A percentile compares a stretch with the other conserved stretches of the same genome.
These are phyloP conservation scores for Dillenia turbinata DNA, from an alignment of 164 flowering plant genomes.

Conservation along the genomic window DNA sequence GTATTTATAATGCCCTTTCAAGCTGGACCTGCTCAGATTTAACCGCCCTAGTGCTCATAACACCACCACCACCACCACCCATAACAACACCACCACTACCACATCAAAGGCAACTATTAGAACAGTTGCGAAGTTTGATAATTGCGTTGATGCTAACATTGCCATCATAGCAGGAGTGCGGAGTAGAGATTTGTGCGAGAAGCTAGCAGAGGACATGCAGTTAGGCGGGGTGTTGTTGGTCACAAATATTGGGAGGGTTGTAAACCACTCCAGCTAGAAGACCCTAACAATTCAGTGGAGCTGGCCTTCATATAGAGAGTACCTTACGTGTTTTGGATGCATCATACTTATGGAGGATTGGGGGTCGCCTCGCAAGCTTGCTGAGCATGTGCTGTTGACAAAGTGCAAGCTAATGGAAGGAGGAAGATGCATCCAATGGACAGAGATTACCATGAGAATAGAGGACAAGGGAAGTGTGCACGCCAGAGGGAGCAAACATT, in stretches of 20 bases:
- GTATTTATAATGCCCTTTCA: slow-evolving; percentile 20
- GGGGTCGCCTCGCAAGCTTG: slow-evolving; percentile 5
- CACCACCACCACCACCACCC: too few species aligned
- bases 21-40: slow-evolving; percentile 10
- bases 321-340: slow-evolving; percentile 21
- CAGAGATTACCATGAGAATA: slow-evolving; percentile 24
- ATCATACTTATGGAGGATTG: slow-evolving; percentile 15
- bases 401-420: slow-evolving; percentile 14
- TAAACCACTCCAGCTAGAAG: slow-evolving; percentile 32
- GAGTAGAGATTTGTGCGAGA: slow-evolving; percentile 6
- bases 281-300: slow-evolving; percentile 17
- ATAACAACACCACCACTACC: background rate
- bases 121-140: slow-evolving; percentile 2
- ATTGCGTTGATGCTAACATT: slow-evolving; percentile 1
- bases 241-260: slow-evolving; percentile 20
- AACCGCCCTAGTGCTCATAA: too few species aligned
- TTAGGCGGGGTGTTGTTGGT: slow-evolving; percentile 29
- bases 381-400: slow-evolving; percentile 19
- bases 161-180: slow-evolving; percentile 5
- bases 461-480: slow-evolving; percentile 23
- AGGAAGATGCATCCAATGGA: slow-evolving; percentile 13
- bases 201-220: slow-evolving; percentile 20
- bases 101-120: background rate
- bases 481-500: slow-evolving; percentile 12
- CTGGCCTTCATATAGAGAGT: slow-evolving; percentile 18